Percentiles rank a stretch among this genome's conserved stretches.
Conservation (phyloP, 179 eudicot genomes). For the Pouteria campechiana region DNA sequence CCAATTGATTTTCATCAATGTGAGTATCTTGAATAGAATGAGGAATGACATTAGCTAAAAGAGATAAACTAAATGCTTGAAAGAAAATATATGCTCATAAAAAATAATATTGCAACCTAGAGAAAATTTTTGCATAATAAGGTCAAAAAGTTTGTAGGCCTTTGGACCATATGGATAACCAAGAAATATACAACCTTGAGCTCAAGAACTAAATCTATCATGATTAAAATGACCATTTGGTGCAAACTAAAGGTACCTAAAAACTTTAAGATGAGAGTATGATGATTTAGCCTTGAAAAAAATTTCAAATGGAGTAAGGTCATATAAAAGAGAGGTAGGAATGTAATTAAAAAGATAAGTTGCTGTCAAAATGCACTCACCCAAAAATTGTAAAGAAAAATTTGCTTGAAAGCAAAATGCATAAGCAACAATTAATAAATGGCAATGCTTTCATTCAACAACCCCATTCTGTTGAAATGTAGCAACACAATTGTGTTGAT, state of each 20-base stretch:
- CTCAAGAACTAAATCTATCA: neutral
- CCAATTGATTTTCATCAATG: neutral
- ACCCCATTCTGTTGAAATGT: too few species aligned
- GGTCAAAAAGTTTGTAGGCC: neutral
- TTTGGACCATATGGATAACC: neutral
- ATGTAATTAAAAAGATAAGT: neutral
- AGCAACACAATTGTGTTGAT: neutral
- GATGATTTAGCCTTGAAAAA: neutral
- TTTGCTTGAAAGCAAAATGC: neutral
- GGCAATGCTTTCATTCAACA: neutral
- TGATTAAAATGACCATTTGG: neutral
- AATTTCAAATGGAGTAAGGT: neutral
- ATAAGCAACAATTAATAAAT: neutral
- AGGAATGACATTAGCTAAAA: neutral
- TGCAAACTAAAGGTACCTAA: slow-evolving; percentile 6
- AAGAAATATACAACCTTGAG: neutral
- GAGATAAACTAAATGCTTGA: too few species aligned
- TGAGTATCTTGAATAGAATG: neutral
- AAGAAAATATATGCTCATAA: too few species aligned
- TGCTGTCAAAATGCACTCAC: neutral
- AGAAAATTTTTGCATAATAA: neutral
- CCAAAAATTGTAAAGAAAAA: neutral
- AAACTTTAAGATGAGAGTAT: neutral
- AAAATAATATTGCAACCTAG: too few species aligned
- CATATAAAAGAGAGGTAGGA: neutral